A percentile compares a stretch with the other conserved stretches of the same genome.
Evolutionary conservation across 2,329 filamentous ascomycete genomes (phyloP).

Genomic region (Botrytis pseudocinerea): DNA sequence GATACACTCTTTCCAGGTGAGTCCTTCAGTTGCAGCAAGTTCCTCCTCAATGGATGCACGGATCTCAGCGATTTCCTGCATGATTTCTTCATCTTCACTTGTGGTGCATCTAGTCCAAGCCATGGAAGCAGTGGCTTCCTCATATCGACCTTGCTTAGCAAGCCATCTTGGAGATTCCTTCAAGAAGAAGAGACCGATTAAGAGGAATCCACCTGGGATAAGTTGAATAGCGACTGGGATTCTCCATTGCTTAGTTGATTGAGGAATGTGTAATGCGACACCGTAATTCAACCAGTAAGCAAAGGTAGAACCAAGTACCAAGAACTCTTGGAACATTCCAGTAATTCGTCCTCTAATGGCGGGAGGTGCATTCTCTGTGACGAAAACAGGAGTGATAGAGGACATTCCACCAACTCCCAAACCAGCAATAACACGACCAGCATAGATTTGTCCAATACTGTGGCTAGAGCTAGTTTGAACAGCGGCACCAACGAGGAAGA

Average conservation of each 20-base stretch:
- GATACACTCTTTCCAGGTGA: constrained; percentile 54
- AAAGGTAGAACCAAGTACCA: constrained; percentile 44
- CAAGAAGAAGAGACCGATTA: constrained; percentile 44
- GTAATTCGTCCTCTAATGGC: constrained; percentile 45
- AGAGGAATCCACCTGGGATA: constrained; percentile 31
- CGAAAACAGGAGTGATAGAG: constrained; percentile 50
- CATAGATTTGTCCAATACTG: constrained; percentile 32
- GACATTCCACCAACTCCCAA: constrained; percentile 50
- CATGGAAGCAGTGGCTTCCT: constrained; percentile 57
- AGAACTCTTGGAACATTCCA: constrained; percentile 48
- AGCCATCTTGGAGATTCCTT: constrained; percentile 61
- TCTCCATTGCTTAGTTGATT: constrained; percentile 45
- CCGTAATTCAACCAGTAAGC: constrained; percentile 58
- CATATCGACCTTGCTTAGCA: constrained; percentile 62
- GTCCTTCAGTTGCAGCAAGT: constrained; percentile 66
- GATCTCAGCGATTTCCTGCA: constrained; percentile 64
- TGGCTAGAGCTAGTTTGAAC: constrained; percentile 28
- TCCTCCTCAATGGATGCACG: constrained; percentile 67
- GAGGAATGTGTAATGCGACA: constrained; percentile 40
- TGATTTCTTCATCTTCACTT: constrained; percentile 55
- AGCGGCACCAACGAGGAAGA: constrained; percentile 40
- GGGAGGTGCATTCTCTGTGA: constrained; percentile 48
- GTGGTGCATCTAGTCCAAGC: constrained; percentile 59
- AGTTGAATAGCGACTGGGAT: constrained; percentile 47
- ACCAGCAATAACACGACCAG: constrained; percentile 32